Base-by-base conservation (phyloP, 139 green algal species). In the Chlorella sp. region DNA sequence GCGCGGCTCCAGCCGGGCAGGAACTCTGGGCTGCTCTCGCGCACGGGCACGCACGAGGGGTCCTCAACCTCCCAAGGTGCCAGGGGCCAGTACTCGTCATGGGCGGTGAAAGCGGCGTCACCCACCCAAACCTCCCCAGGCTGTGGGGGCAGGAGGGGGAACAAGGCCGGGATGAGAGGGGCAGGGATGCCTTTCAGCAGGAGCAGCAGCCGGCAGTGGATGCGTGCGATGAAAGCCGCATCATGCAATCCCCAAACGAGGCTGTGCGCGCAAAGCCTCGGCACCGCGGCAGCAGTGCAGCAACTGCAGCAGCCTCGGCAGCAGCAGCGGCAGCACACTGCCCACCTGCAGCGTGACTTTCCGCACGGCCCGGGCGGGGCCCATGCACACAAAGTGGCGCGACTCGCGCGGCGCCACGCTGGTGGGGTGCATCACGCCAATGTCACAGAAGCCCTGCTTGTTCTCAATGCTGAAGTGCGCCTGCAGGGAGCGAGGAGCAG, bases 11-110 rank as follows among this genome's bases (percentile, higher is more conserved):
- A 60, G 51, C 51, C 51, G 4, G 51, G 51, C 11, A 60, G 51
- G 51, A 60, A 60, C 51, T 60, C 51, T 24, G 51, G 51, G 51
- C 51, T 60, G 51, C 13, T 26, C 51, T 60, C 51, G 13, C 51
- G 76, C 6, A 88, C 34, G 4, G 84, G 84, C 41, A 88, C 44
- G 2, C 17, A 13, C 8, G 24, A n/a, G 36, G 60, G 17, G n/a
- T 87, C 70, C 62, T 89, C 77, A 36, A 70, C 65, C 69, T 92
- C 89, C 89, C 88, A 92, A 20, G 80, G n/a, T 41, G 88, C 80
- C 64, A 84, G 68, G 26, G 83, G 69, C 89, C 89, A 92, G 72
- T 88, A 90, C 46, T 69, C 38, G 60, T 89, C 44, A 73, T 91
- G 83, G 26, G 82, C 82, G 11, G 72, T 80, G 26, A 92, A 46